Evolutionary conservation across 148 eudicot genomes (phyloP), one percentile per base, ranked within the genome.

Genomic region (Arbutus unedo): DNA sequence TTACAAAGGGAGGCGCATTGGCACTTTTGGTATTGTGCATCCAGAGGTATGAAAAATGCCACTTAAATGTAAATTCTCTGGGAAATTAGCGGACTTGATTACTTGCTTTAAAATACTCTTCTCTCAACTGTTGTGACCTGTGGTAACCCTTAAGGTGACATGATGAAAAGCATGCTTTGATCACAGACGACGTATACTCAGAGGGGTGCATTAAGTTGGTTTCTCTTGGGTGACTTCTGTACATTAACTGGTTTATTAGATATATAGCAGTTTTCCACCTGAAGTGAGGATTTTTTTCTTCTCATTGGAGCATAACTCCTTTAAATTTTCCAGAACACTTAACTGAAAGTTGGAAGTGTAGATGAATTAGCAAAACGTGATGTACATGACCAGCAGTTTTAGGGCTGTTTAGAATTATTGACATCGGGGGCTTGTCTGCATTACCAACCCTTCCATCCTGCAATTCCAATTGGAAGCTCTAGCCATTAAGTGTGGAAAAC

Each of bases 21-120:
- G 99, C 57, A 86, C 85, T 77, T 96, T 96, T 81, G 99, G 99
- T 83, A 93, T 96, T 43, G 98, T 96, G 79, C 98, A 96, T 78
- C 98, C 98, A 25, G 91, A 94, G 99, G 99, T 96, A 89, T 81
- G 53, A 66, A 23, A 44, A 44, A 41, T 21, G n/a, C 72, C 21
- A 13, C 31, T 72, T 66, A 38, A 31, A 31, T 2, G 7, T 59
- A 7, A 14, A 41, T 19, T 59, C 3, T 54, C 56, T 25, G 41
- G 16, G 57, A 41, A 10, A 60, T 16, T 45, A 15, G 15, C 8
- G 1, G 38, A 54, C 25, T 56, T 10, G 14, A 31, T 76, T 2
- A 50, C 8, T 75, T 75, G 50, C n/a, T 41, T 5, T 56, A 45
- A n/a, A 68, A 56, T 57, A 57, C 9, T 41, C 45, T 8, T 7